Conservation (phyloP, 2,329 filamentous ascomycete genomes). For the Fusarium luffae region DNA sequence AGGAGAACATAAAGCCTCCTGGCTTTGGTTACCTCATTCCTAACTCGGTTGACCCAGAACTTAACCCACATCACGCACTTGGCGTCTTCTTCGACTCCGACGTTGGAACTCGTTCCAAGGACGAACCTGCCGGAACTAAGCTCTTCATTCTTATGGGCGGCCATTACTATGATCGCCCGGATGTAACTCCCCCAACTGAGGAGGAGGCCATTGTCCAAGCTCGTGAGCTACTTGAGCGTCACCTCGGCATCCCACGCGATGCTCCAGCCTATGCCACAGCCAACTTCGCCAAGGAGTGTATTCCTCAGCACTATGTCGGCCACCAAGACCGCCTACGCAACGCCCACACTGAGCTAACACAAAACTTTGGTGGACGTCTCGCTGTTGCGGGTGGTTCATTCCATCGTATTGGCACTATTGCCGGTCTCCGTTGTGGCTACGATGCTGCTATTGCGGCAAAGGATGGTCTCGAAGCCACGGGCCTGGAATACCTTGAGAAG, state of each 20-base stretch:
- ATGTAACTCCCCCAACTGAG: slow-evolving; percentile 63
- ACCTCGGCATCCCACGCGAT: slow-evolving; percentile 74
- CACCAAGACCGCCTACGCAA: slow-evolving; percentile 72
- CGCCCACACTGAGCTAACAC: slow-evolving; percentile 65
- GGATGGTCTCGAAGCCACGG: slow-evolving; percentile 43
- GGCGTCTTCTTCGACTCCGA: slow-evolving; percentile 94
- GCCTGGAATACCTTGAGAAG: slow-evolving; percentile 45
- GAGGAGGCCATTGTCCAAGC: slow-evolving; percentile 77
- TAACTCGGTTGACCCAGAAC: slow-evolving; percentile 71
- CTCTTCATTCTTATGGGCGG: slow-evolving; percentile 95
- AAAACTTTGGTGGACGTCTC: slow-evolving; percentile 70
- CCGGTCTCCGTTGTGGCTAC: slow-evolving; percentile 60
- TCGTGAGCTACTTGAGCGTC: slow-evolving; percentile 73
- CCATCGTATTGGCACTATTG: slow-evolving; percentile 62
- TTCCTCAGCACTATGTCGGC: slow-evolving; percentile 89
- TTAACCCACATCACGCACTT: slow-evolving; percentile 85
- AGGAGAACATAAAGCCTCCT: slow-evolving; percentile 69
- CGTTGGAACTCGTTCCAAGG: slow-evolving; percentile 59
- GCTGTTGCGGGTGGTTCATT: slow-evolving; percentile 71
- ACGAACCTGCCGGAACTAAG: slow-evolving; percentile 76
- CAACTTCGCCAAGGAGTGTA: slow-evolving; percentile 73
- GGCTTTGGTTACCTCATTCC: slow-evolving; percentile 96
- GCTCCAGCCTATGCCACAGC: slow-evolving; percentile 71
- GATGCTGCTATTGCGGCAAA: slow-evolving; percentile 44
- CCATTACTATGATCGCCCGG: slow-evolving; percentile 78